These are phyloP conservation scores for Fraxinus cuspidata DNA, from an alignment of 257 asterid genomes.

Conservation along the genomic window DNA sequence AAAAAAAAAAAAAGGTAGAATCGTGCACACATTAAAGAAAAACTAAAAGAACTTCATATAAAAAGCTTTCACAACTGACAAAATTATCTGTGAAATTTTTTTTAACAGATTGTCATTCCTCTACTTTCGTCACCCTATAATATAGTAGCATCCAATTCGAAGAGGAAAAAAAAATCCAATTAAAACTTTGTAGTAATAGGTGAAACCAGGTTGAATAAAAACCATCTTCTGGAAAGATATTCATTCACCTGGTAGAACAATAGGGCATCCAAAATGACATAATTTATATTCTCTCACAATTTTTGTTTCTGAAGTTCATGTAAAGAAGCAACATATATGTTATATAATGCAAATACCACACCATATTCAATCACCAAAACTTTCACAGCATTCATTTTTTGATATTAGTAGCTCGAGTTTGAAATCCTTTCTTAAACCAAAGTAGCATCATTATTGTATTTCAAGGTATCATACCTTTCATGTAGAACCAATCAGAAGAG, in stretches of 20 bases:
- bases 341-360: background rate
- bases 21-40: slow-evolving; percentile 24
- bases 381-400: background rate
- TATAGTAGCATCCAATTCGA: background rate
- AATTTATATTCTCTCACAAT: background rate
- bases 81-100: background rate
- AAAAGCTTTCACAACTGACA: background rate
- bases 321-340: background rate
- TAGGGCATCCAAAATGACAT: background rate
- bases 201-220: background rate
- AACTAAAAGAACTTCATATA: slow-evolving; percentile 9
- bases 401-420: background rate
- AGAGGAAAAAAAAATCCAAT: background rate
- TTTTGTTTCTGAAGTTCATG: background rate
- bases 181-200: background rate
- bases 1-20: slow-evolving; percentile 25
- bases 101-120: background rate
- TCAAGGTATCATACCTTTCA: background rate
- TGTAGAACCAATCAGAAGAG: background rate
- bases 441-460: background rate
- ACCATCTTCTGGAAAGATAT: background rate
- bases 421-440: background rate
- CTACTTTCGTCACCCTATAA: background rate
- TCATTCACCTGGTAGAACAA: background rate
- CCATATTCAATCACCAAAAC: background rate